Evolutionary conservation across 2,329 filamentous ascomycete species (phyloP), one percentile per base, ranked within the genome.

Genomic region (Claviceps arundinis): DNA sequence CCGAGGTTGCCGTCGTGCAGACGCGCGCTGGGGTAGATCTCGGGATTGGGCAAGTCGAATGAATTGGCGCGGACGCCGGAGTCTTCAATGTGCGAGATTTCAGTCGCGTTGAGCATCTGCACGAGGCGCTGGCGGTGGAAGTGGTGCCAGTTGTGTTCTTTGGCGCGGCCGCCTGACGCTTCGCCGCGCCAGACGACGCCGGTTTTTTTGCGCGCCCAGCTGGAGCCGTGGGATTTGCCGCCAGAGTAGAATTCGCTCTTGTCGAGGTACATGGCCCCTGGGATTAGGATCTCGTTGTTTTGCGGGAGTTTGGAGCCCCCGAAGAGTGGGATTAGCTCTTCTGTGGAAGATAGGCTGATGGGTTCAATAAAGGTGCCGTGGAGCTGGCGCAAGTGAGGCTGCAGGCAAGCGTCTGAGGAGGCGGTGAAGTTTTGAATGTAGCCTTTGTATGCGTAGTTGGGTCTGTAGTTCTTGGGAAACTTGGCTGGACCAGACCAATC

Each of bases 101-200:
- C 74, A 1, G 80, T 83, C 8, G 75, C 75, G 59, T 88, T 87
- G 47, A 84, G 68, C 80, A 87, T 84, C 54, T 81, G 72, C 26
- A 87, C 70, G 53, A 87, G 78, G 4, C 84, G 80, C 58, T 85
- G 83, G n/a, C 84, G 80, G 55, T 87, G 84, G 59, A 86, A 85
- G 38, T 79, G 76, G 37, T 72, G 73, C 83, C 84, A 88, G 55
- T 77, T 84, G 45, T 79, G 62, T n/a, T 60, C 59, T 52, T 66
- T 67, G 46, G 72, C 65, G 30, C 71, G 69, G 1, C 81, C 82
- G 3, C 81, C 82, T 7, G 81, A 82, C 3, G 78, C 80, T 2
- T 79, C 77, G 46, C 82, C 82, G 40, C 82, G 78, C 82, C 82
- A 86, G 38, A 83, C 68, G 46, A 81, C 65, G 3, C 66, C 69